phyloP scores from a whole-genome alignment of 768 basidiomycete genomes.

The Fibroporia radiculosa region DNA sequence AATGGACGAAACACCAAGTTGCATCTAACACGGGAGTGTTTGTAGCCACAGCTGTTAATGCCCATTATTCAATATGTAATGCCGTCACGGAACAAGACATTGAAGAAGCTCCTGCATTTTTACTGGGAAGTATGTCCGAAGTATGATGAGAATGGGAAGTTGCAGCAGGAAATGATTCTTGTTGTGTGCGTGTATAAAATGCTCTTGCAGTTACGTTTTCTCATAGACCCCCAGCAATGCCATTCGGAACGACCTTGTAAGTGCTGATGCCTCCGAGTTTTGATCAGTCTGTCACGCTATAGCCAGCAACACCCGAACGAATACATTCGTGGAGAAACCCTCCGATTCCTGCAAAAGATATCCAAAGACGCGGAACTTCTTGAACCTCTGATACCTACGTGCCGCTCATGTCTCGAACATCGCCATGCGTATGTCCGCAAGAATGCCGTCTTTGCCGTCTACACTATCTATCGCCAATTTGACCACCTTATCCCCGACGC shows the following conservation, averaged over 20 bases:
- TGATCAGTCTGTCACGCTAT: background rate
- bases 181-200: conserved; percentile 66
- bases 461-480: conserved; percentile 89
- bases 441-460: conserved; percentile 95
- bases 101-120: conserved; percentile 95
- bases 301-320: conserved; percentile 98
- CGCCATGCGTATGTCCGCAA: conserved; percentile 97
- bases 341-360: conserved; percentile 95
- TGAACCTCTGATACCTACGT: conserved; percentile 92
- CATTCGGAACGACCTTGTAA: conserved; percentile 91
- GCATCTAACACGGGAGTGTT: background rate
- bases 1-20: too few relatives aligned
- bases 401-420: conserved; percentile 91
- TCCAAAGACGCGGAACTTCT: conserved; percentile 87
- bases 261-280: conserved; percentile 29
- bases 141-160: conserved; percentile 91
- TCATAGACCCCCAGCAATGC: conserved; percentile 59
- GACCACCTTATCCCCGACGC: conserved; percentile 95
- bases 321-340: conserved; percentile 96
- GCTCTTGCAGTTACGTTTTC: conserved; percentile 1
- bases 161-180: conserved; percentile 99
- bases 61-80: conserved; percentile 97
- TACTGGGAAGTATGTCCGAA: conserved; percentile 99
- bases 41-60: conserved; percentile 88
- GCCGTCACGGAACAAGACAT: conserved; percentile 89